Base-by-base conservation (phyloP, 2,329 filamentous ascomycete genomes). In the Penicillium sp. region DNA sequence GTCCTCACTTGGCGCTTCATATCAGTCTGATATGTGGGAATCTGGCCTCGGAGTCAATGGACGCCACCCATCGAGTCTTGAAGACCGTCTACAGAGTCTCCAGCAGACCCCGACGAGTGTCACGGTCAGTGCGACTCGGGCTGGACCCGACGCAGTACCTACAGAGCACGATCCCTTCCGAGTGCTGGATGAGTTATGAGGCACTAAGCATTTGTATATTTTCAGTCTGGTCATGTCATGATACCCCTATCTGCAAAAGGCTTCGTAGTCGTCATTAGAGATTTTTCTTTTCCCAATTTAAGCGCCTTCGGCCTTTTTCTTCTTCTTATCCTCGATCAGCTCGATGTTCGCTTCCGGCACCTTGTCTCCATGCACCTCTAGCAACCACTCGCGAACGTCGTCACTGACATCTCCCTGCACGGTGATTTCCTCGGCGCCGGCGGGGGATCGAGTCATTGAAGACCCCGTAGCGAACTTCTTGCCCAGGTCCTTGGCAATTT, bases 381-480 rank as follows among this genome's bases (percentile, higher is more conserved):
- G 69, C 66, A 98, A 73, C 75, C 92, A 96, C 68, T 97, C 93
- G 65, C 88, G 82, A 57, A 98, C 85, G 74, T 98, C 93, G 63
- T 93, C 88, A 69, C 90, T 95, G 55, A 98, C 84, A 74, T 98
- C 93, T 29, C 93, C 93, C 74, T 98, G 93, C 18, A 98, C 89
- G 4, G 95, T 95, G 68, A 98, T 97, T 74, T 97, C 93, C 73
- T 98, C 93, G 15, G 88, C 88, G 20, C 89, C 89, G 47, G 83
- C 84, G 0, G 89, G 81, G 1, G 87, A 81, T 75, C 96, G 95
- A 7, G 92, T 97, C 39, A 98, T 93, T 39, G 86, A 91, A 13
- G 85, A 87, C 0, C 93, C 93, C 8, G 93, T 97, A 27, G 93
- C 93, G 67, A 98, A 97, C 75, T 96, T 97, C 81, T 97, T 98